Base-by-base conservation (phyloP, 1,139 yeast genomes). In the Hyphopichia khmerensis region DNA sequence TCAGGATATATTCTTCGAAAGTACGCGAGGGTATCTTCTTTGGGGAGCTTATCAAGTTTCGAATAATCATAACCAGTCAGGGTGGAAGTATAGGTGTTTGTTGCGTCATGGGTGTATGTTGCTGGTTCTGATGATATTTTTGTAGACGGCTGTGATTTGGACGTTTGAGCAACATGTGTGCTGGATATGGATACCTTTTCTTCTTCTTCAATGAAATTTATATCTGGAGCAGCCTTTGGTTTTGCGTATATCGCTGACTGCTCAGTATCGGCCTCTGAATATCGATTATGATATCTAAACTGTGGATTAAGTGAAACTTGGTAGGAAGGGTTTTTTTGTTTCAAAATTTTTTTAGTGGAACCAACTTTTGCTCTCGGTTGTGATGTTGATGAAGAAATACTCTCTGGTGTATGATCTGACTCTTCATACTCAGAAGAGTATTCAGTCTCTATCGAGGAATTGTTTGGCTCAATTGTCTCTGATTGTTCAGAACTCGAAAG, bases 261-360 rank as follows among this genome's bases (percentile, higher is more conserved):
- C 4, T 40, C 46, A 9, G 33, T 16, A 8, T 10, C 21, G 5
- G 5, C 29, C 6, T 26, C 27, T 7, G 27, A 34, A 14, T 18
- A 26, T 4, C 38, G 34, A 9, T 47, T 42, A 39, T 64, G 65
- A 34, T 49, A 42, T 18, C 51, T 52, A 38, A 62, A 62, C 40
- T 64, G 67, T 1, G 69, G 69, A 3, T 45, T 43, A 1, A 62
- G 52, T 2, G 59, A 51, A 4, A 64, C 48, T 32, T 62, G 59
- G 45, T 62, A 48, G 3, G 65, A 52, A 0, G 61, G 51, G 7
- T 40, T 44, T 21, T 57, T 54, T 46, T 48, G 51, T 37, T 56
- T 55, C 36, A 59, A 44, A 6, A 64, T 11, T 18, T 55, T 54
- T 38, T 61, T 59, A 13, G 17, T 14, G 16, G 32, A n/a, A 4